These are phyloP conservation scores for Chamaecyparis obtusa DNA, from an alignment of 75 land plant genomes.

Conservation along the genomic window DNA sequence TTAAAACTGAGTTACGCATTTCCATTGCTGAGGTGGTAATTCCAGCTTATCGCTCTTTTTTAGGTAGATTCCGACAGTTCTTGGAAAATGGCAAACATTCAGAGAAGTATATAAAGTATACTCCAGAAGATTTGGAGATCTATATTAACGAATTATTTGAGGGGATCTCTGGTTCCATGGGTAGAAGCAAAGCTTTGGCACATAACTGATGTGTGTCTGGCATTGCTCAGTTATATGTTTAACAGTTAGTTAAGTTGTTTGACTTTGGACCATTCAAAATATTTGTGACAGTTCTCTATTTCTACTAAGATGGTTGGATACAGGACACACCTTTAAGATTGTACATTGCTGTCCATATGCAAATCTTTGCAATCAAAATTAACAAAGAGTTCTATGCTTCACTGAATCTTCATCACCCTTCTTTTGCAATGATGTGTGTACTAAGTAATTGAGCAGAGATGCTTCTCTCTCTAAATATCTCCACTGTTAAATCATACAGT, in stretches of 20 bases:
- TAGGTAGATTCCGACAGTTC: conserved; percentile 57
- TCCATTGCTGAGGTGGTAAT: conserved; percentile 70
- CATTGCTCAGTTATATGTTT: background rate
- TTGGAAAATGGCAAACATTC: conserved; percentile 54
- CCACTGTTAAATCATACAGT: background rate
- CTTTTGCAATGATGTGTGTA: background rate
- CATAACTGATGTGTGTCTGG: background rate
- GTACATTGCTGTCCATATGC: background rate
- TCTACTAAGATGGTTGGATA: background rate
- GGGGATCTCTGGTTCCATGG: conserved; percentile 48
- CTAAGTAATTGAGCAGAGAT: background rate
- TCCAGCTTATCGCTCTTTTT: conserved; percentile 75
- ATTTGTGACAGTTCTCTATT: background rate
- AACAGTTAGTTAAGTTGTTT: background rate
- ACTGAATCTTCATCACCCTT: background rate
- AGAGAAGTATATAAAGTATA: conserved; percentile 73
- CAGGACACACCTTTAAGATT: background rate
- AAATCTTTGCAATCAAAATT: background rate
- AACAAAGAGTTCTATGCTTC: background rate
- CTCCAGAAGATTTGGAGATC: conserved; percentile 74
- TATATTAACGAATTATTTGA: conserved; percentile 72
- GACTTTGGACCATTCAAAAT: background rate
- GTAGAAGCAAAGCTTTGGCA: conserved; percentile 30
- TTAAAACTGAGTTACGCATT: conserved; percentile 75
- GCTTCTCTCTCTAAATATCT: background rate